Evolutionary conservation across 768 basidiomycete species (phyloP).

Genomic region (Cytidiella melzeri): DNA sequence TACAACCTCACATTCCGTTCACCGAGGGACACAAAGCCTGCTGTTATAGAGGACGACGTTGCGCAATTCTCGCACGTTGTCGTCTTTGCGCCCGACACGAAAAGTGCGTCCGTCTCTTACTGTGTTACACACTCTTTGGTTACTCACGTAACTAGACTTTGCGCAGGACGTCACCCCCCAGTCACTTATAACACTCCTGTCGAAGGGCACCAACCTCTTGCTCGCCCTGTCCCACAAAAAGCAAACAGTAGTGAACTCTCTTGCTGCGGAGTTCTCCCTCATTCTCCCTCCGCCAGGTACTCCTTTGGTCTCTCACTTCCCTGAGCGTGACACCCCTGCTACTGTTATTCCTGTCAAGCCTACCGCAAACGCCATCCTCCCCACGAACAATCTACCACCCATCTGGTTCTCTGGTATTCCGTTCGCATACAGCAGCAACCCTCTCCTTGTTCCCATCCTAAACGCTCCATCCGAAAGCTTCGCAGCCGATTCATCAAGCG

Average conservation of each 20-base stretch:
- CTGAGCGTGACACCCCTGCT: conserved; percentile 56
- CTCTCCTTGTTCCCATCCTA: conserved; percentile 77
- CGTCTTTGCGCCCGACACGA: conserved; percentile 78
- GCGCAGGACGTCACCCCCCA: conserved; percentile 78
- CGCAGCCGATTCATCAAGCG: conserved; percentile 58
- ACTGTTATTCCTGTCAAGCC: conserved; percentile 62
- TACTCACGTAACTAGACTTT: conserved; percentile 38
- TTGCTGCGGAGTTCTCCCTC: conserved; percentile 89
- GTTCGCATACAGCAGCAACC: conserved; percentile 62
- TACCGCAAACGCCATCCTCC: conserved; percentile 35
- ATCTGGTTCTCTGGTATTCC: conserved; percentile 76
- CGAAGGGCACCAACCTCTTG: conserved; percentile 75
- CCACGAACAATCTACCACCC: conserved; percentile 45
- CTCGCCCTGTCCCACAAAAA: conserved; percentile 73
- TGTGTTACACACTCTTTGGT: neutral
- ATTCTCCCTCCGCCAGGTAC: conserved; percentile 81
- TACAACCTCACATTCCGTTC: conserved; percentile 83
- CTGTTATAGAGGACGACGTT: conserved; percentile 62
- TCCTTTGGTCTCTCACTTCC: conserved; percentile 83
- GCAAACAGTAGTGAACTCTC: conserved; percentile 65
- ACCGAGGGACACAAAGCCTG: conserved; percentile 67
- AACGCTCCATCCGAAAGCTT: conserved; percentile 72
- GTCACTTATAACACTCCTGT: conserved; percentile 63
- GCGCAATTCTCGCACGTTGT: conserved; percentile 82
- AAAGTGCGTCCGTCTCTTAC: conserved; percentile 48